Evolutionary conservation across 202 grass and related monocot genomes (phyloP), one percentile per base, ranked within the genome.

Genomic region (Carex arenaria): DNA sequence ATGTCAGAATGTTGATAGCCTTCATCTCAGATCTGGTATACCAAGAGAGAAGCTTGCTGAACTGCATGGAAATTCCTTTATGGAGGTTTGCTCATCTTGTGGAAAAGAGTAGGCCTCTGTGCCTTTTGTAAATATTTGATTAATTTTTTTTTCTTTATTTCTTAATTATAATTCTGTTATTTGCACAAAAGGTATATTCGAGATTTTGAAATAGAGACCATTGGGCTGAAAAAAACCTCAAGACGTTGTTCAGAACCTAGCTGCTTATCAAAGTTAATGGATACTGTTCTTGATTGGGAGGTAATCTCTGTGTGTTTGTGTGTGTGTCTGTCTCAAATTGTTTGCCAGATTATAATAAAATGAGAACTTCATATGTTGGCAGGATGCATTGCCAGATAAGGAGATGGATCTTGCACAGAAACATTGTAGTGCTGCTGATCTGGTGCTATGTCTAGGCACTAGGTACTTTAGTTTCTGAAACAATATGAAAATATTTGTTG

Each of bases 231-330:
- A 88, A 89, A 94, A 72, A 97, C 94, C 80, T 86, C 90, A 12
- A 97, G 94, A 70, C 94, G 90, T 51, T 97, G 94, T 84, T 78
- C 90, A 82, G 87, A 90, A 74, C 86, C 83, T 34, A 91, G 75
- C 31, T 94, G 94, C 85, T 90, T 87, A 87, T 57, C 87, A 80
- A 94, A 88, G 86, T 86, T 97, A 72, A 97, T 88, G 82, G 92
- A 97, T 80, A 97, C 92, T 78, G 92, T 97, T 87, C 94, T 97
- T 88, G 94, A 97, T 85, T 97, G 94, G 94, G 94, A 97, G 87
- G 94, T 97, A 86, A 85, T 57, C 54, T 71, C 5, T 77, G 66
- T 28, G 45, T 85, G 10, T 65, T 40, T 73, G 23, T 19, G 45
- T 82, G 6, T 65, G 55, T 67, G 31, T 85, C 63, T 81, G 82